Conservation (phyloP, 306 rosid species). For the Sesbania bispinosa region DNA sequence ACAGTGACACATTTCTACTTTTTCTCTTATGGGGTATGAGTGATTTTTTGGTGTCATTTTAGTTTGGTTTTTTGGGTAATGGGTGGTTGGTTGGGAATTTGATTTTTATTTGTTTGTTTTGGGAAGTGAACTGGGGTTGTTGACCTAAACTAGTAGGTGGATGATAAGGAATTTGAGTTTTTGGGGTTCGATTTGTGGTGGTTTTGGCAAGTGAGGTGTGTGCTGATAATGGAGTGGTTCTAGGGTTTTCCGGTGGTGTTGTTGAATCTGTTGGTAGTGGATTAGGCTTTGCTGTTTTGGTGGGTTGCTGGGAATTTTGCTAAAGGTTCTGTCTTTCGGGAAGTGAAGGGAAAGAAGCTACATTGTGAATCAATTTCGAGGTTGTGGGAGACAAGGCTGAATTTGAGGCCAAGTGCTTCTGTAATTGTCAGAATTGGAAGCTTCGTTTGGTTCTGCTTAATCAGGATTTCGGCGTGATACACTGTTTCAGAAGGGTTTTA, state of each 20-base stretch:
- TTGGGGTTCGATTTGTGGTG: slow-evolving; percentile 18
- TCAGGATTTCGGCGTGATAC: slow-evolving; percentile 14
- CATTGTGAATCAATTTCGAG: slow-evolving; percentile 47
- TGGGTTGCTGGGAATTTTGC: slow-evolving; percentile 26
- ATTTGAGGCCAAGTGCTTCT: slow-evolving; percentile 24
- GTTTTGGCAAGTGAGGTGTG: slow-evolving; percentile 29
- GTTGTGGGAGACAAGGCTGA: slow-evolving; percentile 14
- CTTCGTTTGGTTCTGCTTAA: background rate
- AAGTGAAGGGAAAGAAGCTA: slow-evolving; percentile 33
- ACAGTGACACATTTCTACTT: slow-evolving; percentile 19
- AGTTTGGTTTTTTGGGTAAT: slow-evolving; percentile 24
- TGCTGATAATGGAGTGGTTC: slow-evolving; percentile 52
- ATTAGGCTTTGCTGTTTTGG: slow-evolving; percentile 17
- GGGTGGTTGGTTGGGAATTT: slow-evolving; percentile 24
- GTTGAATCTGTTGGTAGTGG: slow-evolving; percentile 31
- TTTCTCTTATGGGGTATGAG: slow-evolving; percentile 45
- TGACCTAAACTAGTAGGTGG: slow-evolving; percentile 54
- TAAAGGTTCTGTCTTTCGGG: slow-evolving; percentile 25
- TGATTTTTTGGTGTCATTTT: slow-evolving; percentile 36
- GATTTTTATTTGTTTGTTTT: background rate
- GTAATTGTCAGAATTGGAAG: slow-evolving; percentile 7
- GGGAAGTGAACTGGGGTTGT: slow-evolving; percentile 51
- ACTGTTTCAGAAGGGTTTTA: slow-evolving; percentile 13
- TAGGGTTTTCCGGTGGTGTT: slow-evolving; percentile 34
- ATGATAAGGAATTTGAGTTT: slow-evolving; percentile 14